Evolutionary conservation across 1,139 yeast species (phyloP), one percentile per base, ranked within the genome.

Genomic region (Protomyces inouyei): DNA sequence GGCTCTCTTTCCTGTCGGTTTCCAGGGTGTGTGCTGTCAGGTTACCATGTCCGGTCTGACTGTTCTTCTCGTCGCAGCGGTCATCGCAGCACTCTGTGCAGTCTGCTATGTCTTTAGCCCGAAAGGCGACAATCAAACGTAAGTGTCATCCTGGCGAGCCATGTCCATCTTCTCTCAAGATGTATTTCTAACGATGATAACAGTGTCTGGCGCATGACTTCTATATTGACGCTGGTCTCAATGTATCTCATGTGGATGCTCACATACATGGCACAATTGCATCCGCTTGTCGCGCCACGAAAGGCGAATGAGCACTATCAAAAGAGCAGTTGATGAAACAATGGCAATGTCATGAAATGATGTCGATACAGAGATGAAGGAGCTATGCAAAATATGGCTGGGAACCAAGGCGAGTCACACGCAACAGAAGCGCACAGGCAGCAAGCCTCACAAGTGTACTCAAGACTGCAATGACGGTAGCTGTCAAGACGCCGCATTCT

Each of bases 201-300:
- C 48, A 83, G 86, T 40, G 97, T 92, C 55, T 91, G 96, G 95
- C 84, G 97, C 78, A 88, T 96, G 64, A 88, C 97, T 12, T 84
- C 91, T 57, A 85, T 87, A 64, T 80, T 92, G 69, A 83, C 92
- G 3, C 76, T 92, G 73, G 85, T 68, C 12, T 51, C 57, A 16
- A 48, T 56, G 51, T 54, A 76, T 72, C 78, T 83, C 73, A 82
- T 83, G 86, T 83, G 88, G 88, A 87, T 88, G 53, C 82, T 84
- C 72, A 85, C 88, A 12, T 84, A 83, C 71, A 76, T 85, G 70
- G 84, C 86, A 40, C 93, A 87, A 73, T 79, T 86, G 68, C 92
- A 87, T 74, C 92, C 93, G 9, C 79, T 87, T 72, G 90, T 85
- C 37, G 61, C 61, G 28, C 61, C 57, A 5, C 48, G 61, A 55